Evolutionary conservation across 768 basidiomycete species (phyloP).

Genomic region (Lenzites betulinus): DNA sequence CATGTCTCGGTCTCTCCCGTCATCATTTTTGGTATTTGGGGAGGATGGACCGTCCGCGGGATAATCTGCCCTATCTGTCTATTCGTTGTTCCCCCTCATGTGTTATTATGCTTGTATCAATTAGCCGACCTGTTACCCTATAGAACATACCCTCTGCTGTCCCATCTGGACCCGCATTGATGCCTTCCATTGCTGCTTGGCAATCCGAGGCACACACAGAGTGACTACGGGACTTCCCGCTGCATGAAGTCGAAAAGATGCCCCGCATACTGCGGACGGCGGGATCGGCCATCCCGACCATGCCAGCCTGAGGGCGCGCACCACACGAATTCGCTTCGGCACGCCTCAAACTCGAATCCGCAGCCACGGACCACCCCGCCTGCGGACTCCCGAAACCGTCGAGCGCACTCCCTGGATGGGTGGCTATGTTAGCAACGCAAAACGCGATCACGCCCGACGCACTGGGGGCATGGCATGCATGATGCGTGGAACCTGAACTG

Average conservation of each 20-base stretch:
- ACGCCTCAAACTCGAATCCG: neutral
- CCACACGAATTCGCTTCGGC: no score
- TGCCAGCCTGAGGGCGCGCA: no score
- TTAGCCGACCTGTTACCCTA: neutral
- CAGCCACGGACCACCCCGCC: neutral
- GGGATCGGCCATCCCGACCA: no score
- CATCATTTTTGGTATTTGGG: neutral
- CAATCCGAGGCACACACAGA: no score
- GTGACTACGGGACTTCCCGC: no score
- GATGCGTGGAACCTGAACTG: no score
- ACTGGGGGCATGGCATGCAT: no score
- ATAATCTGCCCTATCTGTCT: neutral
- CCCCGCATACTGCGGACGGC: no score
- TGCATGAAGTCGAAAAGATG: no score
- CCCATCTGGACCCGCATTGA: no score
- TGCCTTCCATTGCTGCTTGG: no score
- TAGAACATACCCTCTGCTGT: neutral
- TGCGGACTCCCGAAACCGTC: no score
- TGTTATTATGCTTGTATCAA: conserved; percentile 4
- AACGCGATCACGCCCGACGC: neutral
- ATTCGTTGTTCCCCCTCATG: neutral
- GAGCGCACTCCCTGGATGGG: neutral
- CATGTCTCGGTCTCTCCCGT: neutral
- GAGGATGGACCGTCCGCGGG: neutral
- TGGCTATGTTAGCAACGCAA: neutral